Percentiles rank a stretch among this genome's conserved stretches.
Evolutionary conservation across 2,329 filamentous ascomycete genomes (phyloP).

Genomic region (Aspergillus udagawae): DNA sequence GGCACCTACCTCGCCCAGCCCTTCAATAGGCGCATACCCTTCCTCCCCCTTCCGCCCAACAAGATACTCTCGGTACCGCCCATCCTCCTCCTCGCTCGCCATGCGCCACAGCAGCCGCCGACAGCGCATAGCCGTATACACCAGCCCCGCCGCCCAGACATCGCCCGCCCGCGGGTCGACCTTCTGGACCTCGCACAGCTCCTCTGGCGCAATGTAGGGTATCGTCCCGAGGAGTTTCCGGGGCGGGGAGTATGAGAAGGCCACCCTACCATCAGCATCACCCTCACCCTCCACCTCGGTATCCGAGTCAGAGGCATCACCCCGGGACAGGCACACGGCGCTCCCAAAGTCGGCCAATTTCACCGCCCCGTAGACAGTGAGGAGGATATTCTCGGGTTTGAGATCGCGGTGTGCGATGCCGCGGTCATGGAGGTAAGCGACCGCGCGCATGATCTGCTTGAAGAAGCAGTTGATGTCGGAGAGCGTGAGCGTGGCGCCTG

Average conservation of each 20-base stretch:
- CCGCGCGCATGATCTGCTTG: conserved; percentile 52
- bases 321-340: conserved; percentile 6
- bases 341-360: conserved; percentile 92
- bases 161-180: conserved; percentile 15
- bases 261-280: background rate
- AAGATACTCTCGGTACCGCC: conserved; percentile 21
- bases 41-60: conserved; percentile 12
- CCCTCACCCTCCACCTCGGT: background rate
- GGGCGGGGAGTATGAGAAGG: background rate
- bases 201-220: conserved; percentile 80
- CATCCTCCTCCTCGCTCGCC: conserved; percentile 23
- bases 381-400: conserved; percentile 90
- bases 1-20: conserved; percentile 17
- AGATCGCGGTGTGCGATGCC: conserved; percentile 90
- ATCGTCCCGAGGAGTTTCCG: conserved; percentile 58
- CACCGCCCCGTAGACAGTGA: conserved; percentile 73
- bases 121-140: conserved; percentile 25
- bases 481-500: conserved; percentile 70
- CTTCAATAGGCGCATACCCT: conserved; percentile 25
- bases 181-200: background rate
- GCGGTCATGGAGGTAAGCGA: conserved; percentile 67
- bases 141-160: conserved; percentile 27
- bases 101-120: conserved; percentile 24
- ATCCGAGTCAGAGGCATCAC: background rate
- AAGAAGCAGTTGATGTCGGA: conserved; percentile 85